These are phyloP conservation scores for Aspergillus affinis DNA, from an alignment of 495 filamentous ascomycete species.

Conservation along the genomic window DNA sequence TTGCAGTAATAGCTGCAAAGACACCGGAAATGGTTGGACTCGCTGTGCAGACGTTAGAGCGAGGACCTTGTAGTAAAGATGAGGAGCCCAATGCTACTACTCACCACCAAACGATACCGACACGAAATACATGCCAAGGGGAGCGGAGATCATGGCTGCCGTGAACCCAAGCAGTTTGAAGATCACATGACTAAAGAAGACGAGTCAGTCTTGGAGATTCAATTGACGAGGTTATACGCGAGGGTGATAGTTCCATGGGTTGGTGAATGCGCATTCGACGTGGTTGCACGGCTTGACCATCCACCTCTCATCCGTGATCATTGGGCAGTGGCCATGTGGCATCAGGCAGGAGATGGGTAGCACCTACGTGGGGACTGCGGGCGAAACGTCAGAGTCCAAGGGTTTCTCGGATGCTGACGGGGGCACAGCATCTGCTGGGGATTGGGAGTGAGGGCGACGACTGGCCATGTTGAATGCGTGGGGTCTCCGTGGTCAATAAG, in stretches of 20 bases:
- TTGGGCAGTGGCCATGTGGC: constrained; percentile 11
- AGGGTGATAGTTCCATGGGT: neutral
- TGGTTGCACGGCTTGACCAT: neutral
- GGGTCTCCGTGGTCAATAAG: neutral
- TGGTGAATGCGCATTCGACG: constrained; percentile 1
- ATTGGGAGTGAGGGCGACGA: constrained; percentile 34
- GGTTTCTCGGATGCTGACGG: constrained; percentile 24
- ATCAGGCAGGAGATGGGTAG: constrained; percentile 10
- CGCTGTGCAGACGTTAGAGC: constrained; percentile 48
- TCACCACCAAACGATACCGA: constrained; percentile 79
- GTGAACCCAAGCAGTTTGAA: constrained; percentile 87
- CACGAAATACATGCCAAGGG: constrained; percentile 84
- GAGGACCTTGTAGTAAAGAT: neutral
- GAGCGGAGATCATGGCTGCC: constrained; percentile 81
- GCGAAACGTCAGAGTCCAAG: constrained; percentile 47
- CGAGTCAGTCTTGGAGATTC: neutral
- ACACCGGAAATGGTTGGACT: constrained; percentile 86
- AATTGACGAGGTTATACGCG: neutral
- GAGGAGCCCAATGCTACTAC: constrained; percentile 9
- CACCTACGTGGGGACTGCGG: constrained; percentile 73
- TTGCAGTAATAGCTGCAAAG: constrained; percentile 82
- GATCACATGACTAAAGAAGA: constrained; percentile 69
- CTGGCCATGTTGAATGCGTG: constrained; percentile 29
- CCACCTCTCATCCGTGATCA: neutral
- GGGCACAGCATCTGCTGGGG: constrained; percentile 33